Evolutionary conservation across 148 eudicot genomes (phyloP), one percentile per base, ranked within the genome.

Genomic region (Silene conica): DNA sequence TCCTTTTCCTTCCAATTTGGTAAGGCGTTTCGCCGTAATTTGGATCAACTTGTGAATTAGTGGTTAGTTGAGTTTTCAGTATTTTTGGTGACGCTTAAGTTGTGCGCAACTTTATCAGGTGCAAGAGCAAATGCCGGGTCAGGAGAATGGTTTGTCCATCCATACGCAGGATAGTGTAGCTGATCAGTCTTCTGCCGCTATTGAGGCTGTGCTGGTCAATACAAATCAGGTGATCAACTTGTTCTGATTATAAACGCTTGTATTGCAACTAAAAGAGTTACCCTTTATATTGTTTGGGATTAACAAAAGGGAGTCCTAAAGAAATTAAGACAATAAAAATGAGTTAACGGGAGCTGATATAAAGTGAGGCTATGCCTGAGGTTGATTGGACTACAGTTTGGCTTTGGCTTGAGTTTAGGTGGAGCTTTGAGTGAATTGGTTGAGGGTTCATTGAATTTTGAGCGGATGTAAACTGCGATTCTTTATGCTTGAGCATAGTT

Each of bases 1-100:
- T 68, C 98, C 97, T 0, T 90, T 86, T 82, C 98, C 97, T 28
- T 80, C 89, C 50, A 88, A 84, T 79, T 85, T 89, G 90, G 98
- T 89, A 57, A 74, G 34, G 5, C 4, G 34, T 31, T 31, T 31
- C 34, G 34, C 34, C 34, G 34, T 31, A 31, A 31, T 31, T 31
- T 31, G 34, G 34, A 31, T 31, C 34, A 31, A 31, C 4, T 3
- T 31, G 34, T 31, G 34, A 31, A 31, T 31, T 31, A 31, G 34
- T 31, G 34, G 34, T 31, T 31, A 31, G 34, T 31, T 48, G 52
- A 11, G 14, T 8, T 48, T 31, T 48, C 14, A 48, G 52, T 48
- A 15, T 48, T 48, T 48, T 48, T 45, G 28, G 3, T 14, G 12
- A 54, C 67, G 72, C 5, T 45, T 34, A 16, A 13, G 20, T n/a